These are phyloP conservation scores for Saxophila tyrrhenica DNA, from an alignment of 495 filamentous ascomycete genomes.

Conservation along the genomic window DNA sequence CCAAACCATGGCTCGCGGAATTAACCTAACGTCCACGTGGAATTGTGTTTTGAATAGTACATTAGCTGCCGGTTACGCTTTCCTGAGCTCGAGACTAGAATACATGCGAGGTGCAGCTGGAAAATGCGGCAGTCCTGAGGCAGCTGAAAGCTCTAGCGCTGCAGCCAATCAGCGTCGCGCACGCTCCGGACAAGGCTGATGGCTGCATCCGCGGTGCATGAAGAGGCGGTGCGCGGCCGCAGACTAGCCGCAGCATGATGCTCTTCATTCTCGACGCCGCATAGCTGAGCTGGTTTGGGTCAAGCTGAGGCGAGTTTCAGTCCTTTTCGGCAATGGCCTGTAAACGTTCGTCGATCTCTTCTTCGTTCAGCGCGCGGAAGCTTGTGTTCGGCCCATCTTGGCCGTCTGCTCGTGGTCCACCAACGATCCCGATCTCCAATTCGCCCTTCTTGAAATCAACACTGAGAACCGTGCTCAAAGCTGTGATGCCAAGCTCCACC, in stretches of 20 bases:
- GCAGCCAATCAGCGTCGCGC: not conserved
- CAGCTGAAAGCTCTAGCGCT: not conserved
- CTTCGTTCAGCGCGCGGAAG: conserved; percentile 86
- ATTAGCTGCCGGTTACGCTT: not conserved
- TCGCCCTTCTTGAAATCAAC: conserved; percentile 99
- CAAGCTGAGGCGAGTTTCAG: conserved; percentile 36
- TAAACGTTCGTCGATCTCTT: conserved; percentile 95
- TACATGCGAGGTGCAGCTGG: not conserved
- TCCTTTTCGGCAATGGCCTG: conserved; percentile 98
- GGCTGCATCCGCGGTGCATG: not conserved
- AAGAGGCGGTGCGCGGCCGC: not conserved
- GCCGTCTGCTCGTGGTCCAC: conserved; percentile 66
- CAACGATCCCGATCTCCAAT: conserved; percentile 93
- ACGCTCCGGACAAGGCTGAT: not conserved
- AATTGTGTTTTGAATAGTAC: not conserved
- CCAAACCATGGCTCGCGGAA: not conserved
- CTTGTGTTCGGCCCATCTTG: conserved; percentile 62
- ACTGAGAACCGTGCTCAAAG: conserved; percentile 87
- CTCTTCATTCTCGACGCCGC: not conserved
- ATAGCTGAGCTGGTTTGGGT: not conserved
- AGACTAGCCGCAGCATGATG: not conserved
- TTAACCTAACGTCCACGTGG: not conserved
- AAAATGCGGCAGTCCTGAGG: not conserved
- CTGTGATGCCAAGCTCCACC: conserved; percentile 88
- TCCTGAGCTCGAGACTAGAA: not conserved